Conservation (phyloP, 805 yeast genomes). For the Naumovozyma castellii region DNA sequence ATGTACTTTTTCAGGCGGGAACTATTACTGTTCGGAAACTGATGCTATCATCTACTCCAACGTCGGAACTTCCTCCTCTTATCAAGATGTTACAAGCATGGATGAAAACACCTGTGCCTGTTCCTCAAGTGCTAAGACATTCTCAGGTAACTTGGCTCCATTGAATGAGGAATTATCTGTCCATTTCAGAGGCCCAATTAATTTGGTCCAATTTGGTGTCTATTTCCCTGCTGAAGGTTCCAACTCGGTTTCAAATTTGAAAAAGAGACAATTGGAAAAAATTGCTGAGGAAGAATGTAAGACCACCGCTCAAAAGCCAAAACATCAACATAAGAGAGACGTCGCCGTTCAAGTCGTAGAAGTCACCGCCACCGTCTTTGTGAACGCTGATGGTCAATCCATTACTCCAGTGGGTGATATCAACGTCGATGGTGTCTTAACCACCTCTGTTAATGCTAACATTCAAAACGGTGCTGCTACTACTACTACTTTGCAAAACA, state of each 20-base stretch:
- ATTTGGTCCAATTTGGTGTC: slow-evolving; percentile 66
- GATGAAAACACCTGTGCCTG: slow-evolving; percentile 62
- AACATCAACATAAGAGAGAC: slow-evolving; percentile 49
- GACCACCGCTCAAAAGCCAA: slow-evolving; percentile 1
- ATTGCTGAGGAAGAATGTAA: slow-evolving; percentile 21
- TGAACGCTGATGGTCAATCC: slow-evolving; percentile 45
- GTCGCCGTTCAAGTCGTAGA: slow-evolving; percentile 54
- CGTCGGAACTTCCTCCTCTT: slow-evolving; percentile 81
- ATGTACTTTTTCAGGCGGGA: slow-evolving; percentile 43
- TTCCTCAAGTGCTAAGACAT: slow-evolving; percentile 44
- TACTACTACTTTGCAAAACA: slow-evolving; percentile 10
- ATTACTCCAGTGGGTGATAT: slow-evolving; percentile 5
- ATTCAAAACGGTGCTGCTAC: slow-evolving; percentile 19
- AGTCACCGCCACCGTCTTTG: slow-evolving; percentile 72
- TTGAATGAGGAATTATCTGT: slow-evolving; percentile 60
- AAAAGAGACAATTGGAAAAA: slow-evolving; percentile 35
- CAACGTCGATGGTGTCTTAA: slow-evolving; percentile 8
- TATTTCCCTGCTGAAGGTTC: slow-evolving; percentile 57
- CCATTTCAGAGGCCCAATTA: slow-evolving; percentile 70
- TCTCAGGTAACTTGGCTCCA: slow-evolving; percentile 61
- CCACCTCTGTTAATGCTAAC: slow-evolving; percentile 21
- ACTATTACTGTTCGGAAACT: slow-evolving; percentile 73
- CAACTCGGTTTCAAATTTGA: slow-evolving; percentile 33
- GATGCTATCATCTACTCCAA: slow-evolving; percentile 55
- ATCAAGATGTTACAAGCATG: slow-evolving; percentile 73